A percentile compares a stretch with the other conserved stretches of the same genome.
These are phyloP conservation scores for Didymella keratinophila DNA, from an alignment of 2,329 filamentous ascomycete species.

Conservation along the genomic window DNA sequence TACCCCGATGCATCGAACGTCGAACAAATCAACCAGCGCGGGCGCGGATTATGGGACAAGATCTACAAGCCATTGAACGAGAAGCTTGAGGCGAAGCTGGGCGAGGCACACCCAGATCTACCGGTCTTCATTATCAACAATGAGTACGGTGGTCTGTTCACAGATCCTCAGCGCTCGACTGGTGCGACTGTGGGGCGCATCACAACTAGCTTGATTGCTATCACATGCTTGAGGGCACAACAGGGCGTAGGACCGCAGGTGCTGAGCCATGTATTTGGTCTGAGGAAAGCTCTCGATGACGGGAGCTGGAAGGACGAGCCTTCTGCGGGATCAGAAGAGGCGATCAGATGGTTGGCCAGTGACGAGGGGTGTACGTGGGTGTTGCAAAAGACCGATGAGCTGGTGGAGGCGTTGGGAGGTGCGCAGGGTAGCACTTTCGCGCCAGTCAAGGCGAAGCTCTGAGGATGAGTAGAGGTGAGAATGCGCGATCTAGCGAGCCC, in stretches of 20 bases:
- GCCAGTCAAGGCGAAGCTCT: constrained; percentile 41
- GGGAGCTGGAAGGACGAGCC: constrained; percentile 62
- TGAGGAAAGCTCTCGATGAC: constrained; percentile 78
- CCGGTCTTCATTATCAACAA: constrained; percentile 79
- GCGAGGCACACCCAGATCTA: constrained; percentile 78
- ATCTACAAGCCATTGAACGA: constrained; percentile 78
- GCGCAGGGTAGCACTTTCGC: constrained; percentile 43
- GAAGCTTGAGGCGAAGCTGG: constrained; percentile 76
- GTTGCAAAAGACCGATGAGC: constrained; percentile 66
- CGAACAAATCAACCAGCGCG: constrained; percentile 63
- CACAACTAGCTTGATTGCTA: constrained; percentile 75
- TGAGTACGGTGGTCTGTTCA: constrained; percentile 77
- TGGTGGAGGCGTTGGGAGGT: constrained; percentile 56
- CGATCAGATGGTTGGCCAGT: constrained; percentile 67
- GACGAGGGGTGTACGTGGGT: constrained; percentile 73
- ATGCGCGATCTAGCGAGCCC: no score
- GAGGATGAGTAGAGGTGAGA: not conserved
- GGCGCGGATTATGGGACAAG: constrained; percentile 74
- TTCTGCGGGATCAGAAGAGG: constrained; percentile 60
- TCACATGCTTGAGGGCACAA: constrained; percentile 78
- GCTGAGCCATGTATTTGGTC: constrained; percentile 79
- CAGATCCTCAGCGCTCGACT: constrained; percentile 66
- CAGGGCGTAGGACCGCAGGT: constrained; percentile 86
- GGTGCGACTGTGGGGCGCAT: constrained; percentile 70
- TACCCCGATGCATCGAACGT: constrained; percentile 58